phyloP scores from a whole-genome alignment of 306 rosid species.

The Quercus dentata region DNA sequence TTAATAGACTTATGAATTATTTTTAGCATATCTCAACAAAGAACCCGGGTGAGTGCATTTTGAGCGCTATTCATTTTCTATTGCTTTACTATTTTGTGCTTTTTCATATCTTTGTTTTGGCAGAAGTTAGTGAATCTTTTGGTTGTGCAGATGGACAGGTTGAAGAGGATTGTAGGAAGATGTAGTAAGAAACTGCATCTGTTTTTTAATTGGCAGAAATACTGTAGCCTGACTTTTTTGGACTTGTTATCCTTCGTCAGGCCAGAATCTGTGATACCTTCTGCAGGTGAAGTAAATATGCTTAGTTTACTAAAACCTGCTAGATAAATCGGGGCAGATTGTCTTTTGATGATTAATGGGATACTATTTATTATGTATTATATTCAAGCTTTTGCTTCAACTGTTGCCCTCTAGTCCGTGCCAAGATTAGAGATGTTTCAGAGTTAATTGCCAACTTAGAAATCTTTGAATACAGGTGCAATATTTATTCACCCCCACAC shows the following conservation, averaged over 20 bases:
- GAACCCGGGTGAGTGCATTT: constrained; percentile 52
- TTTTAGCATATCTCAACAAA: too few relatives aligned
- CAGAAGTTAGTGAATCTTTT: constrained; percentile 15
- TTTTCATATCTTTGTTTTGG: background rate
- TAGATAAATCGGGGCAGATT: too few relatives aligned
- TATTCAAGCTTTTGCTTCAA: background rate
- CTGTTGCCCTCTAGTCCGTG: background rate
- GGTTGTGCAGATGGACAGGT: constrained; percentile 68
- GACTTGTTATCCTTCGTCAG: background rate
- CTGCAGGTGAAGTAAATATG: background rate
- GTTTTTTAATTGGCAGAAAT: background rate
- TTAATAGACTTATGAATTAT: too few relatives aligned
- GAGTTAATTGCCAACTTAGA: background rate
- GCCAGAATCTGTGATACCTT: background rate
- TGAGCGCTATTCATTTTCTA: background rate
- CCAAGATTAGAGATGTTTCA: background rate
- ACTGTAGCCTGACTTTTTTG: background rate
- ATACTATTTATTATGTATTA: background rate
- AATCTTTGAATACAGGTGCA: too few relatives aligned
- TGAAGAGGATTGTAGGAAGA: constrained; percentile 42
- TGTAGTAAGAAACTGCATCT: background rate
- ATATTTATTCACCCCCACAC: too few relatives aligned
- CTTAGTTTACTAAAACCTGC: too few relatives aligned
- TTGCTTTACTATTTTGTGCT: background rate
- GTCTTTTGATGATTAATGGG: background rate